phyloP scores from a whole-genome alignment of 2,329 filamentous ascomycete genomes.

The Sarocladiaceae sp. region DNA sequence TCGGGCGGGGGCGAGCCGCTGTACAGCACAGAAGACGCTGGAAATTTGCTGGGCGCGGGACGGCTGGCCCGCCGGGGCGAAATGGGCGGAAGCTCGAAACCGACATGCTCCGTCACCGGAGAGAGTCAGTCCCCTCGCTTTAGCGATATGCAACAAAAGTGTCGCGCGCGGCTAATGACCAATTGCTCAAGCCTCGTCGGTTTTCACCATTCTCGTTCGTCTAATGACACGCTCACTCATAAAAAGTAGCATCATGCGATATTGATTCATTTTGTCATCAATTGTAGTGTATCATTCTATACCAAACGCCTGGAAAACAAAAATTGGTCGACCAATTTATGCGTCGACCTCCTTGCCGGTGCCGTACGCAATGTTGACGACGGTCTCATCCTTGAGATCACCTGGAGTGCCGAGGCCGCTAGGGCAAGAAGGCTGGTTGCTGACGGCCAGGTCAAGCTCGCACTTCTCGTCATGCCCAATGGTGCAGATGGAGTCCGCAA shows the following conservation, averaged over 20 bases:
- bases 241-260: not conserved
- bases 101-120: slow-evolving; percentile 2
- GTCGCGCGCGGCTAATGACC: no score
- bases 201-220: not conserved
- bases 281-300: not conserved
- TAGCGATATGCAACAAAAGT: slow-evolving; percentile 3
- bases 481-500: slow-evolving; percentile 44
- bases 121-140: not conserved
- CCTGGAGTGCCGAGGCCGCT: slow-evolving; percentile 17
- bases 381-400: slow-evolving; percentile 26
- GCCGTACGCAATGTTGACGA: slow-evolving; percentile 49
- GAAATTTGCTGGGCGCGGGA: not conserved
- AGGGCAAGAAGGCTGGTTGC: slow-evolving; percentile 49
- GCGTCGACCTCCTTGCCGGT: slow-evolving; percentile 35
- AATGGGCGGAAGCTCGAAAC: not conserved
- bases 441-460: slow-evolving; percentile 37
- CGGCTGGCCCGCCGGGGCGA: not conserved
- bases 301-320: not conserved
- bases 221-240: not conserved
- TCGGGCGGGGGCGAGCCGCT: not conserved
- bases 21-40: not conserved
- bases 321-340: not conserved
- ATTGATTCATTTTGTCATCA: not conserved
- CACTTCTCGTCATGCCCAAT: slow-evolving; percentile 49
- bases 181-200: not conserved